Conservation (phyloP, 495 filamentous ascomycete genomes). For the Antarctomyces pellizariae region DNA sequence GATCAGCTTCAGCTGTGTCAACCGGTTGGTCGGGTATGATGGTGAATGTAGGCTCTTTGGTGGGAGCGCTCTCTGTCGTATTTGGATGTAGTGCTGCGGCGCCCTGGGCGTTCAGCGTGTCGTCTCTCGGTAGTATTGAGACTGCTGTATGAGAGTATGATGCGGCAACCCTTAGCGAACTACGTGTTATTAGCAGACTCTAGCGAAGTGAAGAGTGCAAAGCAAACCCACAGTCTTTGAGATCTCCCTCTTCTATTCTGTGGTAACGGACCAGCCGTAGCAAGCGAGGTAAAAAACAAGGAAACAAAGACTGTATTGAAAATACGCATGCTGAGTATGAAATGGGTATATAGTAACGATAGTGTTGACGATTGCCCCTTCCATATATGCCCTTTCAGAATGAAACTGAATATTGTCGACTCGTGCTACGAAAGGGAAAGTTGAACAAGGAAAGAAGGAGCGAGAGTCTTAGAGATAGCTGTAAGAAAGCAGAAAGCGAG, state of each 20-base stretch:
- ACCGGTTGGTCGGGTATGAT: too few relatives aligned
- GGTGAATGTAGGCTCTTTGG: too few relatives aligned
- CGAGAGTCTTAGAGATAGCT: not conserved
- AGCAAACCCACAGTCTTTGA: conserved; percentile 5
- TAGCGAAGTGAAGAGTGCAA: not conserved
- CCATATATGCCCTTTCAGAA: not conserved
- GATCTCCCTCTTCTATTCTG: conserved; percentile 1
- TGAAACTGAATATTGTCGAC: not conserved
- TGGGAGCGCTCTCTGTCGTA: too few relatives aligned
- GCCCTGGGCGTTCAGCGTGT: too few relatives aligned
- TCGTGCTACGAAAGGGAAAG: conserved; percentile 2
- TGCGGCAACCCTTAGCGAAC: too few relatives aligned
- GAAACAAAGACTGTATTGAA: conserved; percentile 3
- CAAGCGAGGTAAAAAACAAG: conserved; percentile 5
- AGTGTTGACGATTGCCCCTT: not conserved
- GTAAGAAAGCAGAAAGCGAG: conserved; percentile 2
- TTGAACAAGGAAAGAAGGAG: conserved; percentile 1
- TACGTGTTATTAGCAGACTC: too few relatives aligned
- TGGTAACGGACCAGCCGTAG: conserved; percentile 8
- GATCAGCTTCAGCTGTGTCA: too few relatives aligned
- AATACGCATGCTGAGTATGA: conserved; percentile 4
- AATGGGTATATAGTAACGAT: not conserved
- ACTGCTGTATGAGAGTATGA: too few relatives aligned
- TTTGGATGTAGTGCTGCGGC: too few relatives aligned
- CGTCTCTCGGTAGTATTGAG: too few relatives aligned